Evolutionary conservation across 345 rosid genomes (phyloP).

Genomic region (Salix exigua): DNA sequence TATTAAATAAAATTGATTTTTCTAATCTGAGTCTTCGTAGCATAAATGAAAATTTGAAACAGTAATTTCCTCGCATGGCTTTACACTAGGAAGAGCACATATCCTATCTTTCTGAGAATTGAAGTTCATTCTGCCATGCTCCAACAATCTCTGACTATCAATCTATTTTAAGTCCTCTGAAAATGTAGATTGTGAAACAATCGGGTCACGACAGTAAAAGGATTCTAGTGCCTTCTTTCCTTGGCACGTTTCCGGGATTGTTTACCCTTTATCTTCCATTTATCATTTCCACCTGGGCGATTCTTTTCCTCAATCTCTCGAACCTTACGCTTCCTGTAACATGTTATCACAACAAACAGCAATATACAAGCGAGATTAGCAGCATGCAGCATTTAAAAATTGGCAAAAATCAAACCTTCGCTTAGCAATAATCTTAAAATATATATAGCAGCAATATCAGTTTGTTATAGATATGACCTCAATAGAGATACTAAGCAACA

Average conservation of each 20-base stretch:
- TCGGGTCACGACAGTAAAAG: background rate
- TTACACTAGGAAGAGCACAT: background rate
- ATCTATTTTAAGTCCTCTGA: background rate
- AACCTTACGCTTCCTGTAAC: constrained; percentile 76
- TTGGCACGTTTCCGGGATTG: constrained; percentile 50
- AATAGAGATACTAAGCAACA: background rate
- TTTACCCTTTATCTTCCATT: constrained; percentile 70
- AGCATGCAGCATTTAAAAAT: background rate
- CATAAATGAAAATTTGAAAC: background rate
- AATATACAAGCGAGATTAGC: background rate
- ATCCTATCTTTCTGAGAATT: background rate
- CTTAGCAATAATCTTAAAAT: background rate
- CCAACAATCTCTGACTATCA: background rate
- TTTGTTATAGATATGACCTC: background rate
- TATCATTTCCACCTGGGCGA: constrained; percentile 59
- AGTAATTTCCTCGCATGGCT: background rate
- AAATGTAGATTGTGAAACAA: background rate
- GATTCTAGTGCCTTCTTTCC: constrained; percentile 48
- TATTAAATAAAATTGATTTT: no score
- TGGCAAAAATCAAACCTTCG: background rate
- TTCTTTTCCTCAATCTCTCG: constrained; percentile 70
- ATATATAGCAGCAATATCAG: background rate
- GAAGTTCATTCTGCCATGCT: background rate
- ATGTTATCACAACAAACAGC: background rate
- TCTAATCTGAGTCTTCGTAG: no score